Base-by-base conservation (phyloP, 306 rosid genomes). In the Senna tora region DNA sequence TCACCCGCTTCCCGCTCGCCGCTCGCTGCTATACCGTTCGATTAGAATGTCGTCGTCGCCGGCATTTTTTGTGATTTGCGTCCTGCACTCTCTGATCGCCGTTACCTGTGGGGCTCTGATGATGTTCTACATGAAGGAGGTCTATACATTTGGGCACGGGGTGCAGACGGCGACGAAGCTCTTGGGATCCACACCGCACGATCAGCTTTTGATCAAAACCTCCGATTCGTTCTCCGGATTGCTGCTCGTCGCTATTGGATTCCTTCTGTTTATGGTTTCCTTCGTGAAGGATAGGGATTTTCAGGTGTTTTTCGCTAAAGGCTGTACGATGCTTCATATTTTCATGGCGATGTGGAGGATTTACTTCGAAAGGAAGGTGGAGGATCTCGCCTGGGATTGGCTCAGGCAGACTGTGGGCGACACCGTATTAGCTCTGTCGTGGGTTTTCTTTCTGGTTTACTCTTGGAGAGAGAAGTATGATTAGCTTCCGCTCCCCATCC, bases 381-480 rank as follows among this genome's bases (percentile, higher is more conserved):
- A 93, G 77, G 98, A 84, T 65, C 90, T 90, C 15, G 96, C 93
- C 6, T 93, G 96, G 97, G 97, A 93, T 66, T 93, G 96, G 89
- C 84, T 93, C 34, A 79, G 97, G 73, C 97, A 90, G 87, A 93
- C 92, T 2, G 90, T 90, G 43, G 98, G 98, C 16, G 98, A 93
- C 43, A 52, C 86, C 30, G 65, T 93, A 6, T 84, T 93, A 84
- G 93, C 92, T 0, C 76, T 84, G 38, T 93, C 98, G 0, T 93
- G 98, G 98, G 86, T 93, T 28, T 90, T 86, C 87, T 87, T 90
- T 54, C 90, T 93, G 25, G 81, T 90, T 69, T 90, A 80, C 83
- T 88, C 97, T 7, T 93, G 98, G 98, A 81, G 97, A 75, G 97
- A 93, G 78, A 93, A 90, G 90, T 93, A 93, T 67, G 98, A 93